Percentiles rank a stretch among this genome's conserved stretches.
Conservation (phyloP, 148 eudicot genomes). For the Salicornia ramosissima region DNA sequence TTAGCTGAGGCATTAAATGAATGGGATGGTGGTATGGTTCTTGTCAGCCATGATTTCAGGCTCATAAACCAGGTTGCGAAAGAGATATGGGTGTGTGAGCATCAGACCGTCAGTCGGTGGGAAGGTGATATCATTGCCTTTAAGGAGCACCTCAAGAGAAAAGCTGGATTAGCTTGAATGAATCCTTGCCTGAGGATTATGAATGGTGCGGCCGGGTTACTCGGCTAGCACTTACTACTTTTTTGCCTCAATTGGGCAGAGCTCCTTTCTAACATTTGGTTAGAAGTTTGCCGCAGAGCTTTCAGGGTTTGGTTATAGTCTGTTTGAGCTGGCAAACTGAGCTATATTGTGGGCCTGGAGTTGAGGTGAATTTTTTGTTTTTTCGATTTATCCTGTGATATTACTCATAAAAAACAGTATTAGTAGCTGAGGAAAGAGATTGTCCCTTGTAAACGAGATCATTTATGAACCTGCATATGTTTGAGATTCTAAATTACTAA, state of each 20-base stretch:
- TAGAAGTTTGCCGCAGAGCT: constrained; percentile 6
- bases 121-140: constrained; percentile 85
- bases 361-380: constrained; percentile 18
- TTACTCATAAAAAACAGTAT: not conserved
- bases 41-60: constrained; percentile 93
- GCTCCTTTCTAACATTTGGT: constrained; percentile 3
- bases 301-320: constrained; percentile 1
- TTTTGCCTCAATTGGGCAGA: not conserved
- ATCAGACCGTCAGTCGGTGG: constrained; percentile 79
- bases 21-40: constrained; percentile 98
- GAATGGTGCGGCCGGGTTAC: not conserved
- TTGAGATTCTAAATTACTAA: constrained; percentile 11
- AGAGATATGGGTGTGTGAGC: constrained; percentile 97
- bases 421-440: constrained; percentile 10
- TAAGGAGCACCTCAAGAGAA: constrained; percentile 70
- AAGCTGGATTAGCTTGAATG: constrained; percentile 41
- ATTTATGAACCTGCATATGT: constrained; percentile 16
- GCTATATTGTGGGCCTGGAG: constrained; percentile 1
- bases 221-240: not conserved
- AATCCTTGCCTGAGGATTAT: not conserved
- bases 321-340: not conserved
- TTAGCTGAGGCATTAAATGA: constrained; percentile 88
- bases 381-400: not conserved
- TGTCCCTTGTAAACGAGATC: constrained; percentile 12
- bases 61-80: constrained; percentile 92